A percentile compares a stretch with the other conserved stretches of the same genome.
Conservation (phyloP, 805 yeast species). For the Scheffersomyces coipomensis region DNA sequence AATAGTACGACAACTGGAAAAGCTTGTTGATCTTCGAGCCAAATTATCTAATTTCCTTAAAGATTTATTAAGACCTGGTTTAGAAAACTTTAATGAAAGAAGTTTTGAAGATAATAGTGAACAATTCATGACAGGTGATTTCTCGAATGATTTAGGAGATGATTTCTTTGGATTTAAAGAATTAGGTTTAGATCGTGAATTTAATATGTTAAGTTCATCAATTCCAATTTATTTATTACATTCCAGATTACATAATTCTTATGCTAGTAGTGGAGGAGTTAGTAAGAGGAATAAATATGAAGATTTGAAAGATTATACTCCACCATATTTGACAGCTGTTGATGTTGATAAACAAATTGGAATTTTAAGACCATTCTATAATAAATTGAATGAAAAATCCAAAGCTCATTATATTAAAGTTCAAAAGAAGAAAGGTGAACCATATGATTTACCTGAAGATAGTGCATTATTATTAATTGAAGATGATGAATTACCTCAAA, state of each 20-base stretch:
- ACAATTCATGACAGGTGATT: conserved; percentile 92
- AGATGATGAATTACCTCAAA: conserved; percentile 82
- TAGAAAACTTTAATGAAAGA: conserved; percentile 70
- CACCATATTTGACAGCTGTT: conserved; percentile 50
- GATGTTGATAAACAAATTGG: conserved; percentile 57
- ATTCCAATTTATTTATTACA: conserved; percentile 89
- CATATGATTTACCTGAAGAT: conserved; percentile 40
- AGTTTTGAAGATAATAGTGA: conserved; percentile 89
- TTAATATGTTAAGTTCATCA: conserved; percentile 76
- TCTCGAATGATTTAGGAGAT: conserved; percentile 90
- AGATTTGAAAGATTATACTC: conserved; percentile 59
- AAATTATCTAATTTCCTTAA: conserved; percentile 73
- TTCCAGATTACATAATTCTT: conserved; percentile 65
- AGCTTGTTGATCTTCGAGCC: conserved; percentile 63
- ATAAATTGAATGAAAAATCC: conserved; percentile 39
- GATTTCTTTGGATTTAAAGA: conserved; percentile 98
- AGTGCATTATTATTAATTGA: conserved; percentile 49
- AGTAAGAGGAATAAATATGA: conserved; percentile 57
- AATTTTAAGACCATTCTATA: conserved; percentile 53
- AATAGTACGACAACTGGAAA: conserved; percentile 63
- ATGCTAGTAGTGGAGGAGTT: conserved; percentile 39
- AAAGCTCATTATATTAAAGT: conserved; percentile 39
- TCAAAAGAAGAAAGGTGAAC: conserved; percentile 40
- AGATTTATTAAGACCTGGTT: conserved; percentile 78
- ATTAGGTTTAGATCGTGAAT: conserved; percentile 88